Base-by-base conservation (phyloP, 1,284 basidiomycete species). In the Ganoderma multipileum region DNA sequence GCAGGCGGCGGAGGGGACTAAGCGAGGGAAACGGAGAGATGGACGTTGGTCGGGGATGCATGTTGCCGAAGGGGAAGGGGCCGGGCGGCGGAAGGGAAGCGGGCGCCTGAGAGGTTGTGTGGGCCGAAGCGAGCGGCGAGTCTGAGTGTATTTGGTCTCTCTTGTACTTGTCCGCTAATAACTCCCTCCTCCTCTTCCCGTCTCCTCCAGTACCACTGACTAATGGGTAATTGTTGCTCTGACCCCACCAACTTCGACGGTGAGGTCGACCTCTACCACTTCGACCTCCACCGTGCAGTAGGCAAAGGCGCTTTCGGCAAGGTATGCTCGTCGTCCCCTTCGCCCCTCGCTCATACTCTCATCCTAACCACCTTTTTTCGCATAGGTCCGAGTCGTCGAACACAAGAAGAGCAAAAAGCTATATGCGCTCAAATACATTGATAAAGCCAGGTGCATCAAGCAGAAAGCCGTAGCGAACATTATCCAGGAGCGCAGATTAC, bases 281-380 rank as follows among this genome's bases (percentile, higher is more conserved):
- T 99, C 79, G 95, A 96, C 78, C 91, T 99, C 59, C 89, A 98
- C 75, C 89, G 95, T 64, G 93, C 94, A 38, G 95, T 98, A 11
- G 97, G 97, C 66, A 97, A 96, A 80, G 97, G 97, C 61, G 96
- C 96, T n/a, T 98, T 98, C 83, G 96, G 97, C 76, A 98, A 98
- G 89, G 96, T 95, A 70, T 41, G 75, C 57, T 23, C 20, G n/a
- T 23, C 61, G 8, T 44, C 38, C 62, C 36, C 42, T 58, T 63
- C 50, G 33, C 61, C 60, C 59, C 60, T 69, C 23, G 61, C 68
- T 33, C 55, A 36, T 39, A 42, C 20, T n/a, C 7, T 50, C 23
- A 52, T 30, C 61, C 14, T 44, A 63, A 33, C 20, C n/a, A 20
- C 47, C n/a, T 9, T 36, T 26, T 26, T 7, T 62, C 30, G 26